These are phyloP conservation scores for Pseudonitzschia pungens DNA, from an alignment of 108 stramenopile species.

Conservation along the genomic window DNA sequence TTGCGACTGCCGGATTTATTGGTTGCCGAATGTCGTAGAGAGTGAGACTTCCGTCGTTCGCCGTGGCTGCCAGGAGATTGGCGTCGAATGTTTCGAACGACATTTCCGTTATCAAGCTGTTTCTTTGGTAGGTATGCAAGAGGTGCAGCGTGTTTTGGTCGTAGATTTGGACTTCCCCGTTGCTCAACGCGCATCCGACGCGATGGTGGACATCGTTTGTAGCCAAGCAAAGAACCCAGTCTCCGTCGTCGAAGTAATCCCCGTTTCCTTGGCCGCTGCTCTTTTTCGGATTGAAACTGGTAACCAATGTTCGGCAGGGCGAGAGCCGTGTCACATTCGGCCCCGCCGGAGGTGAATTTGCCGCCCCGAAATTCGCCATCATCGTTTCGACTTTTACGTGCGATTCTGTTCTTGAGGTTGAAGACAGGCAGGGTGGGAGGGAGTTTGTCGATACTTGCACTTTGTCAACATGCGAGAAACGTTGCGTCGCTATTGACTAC, in stretches of 20 bases:
- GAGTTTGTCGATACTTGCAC: no score
- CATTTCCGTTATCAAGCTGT: slow-evolving; percentile 27
- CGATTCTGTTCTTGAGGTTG: no score
- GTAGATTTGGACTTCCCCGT: slow-evolving; percentile 54
- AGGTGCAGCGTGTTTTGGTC: slow-evolving; percentile 41
- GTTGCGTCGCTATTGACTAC: no score
- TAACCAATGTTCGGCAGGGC: slow-evolving; percentile 46
- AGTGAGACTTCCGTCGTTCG: slow-evolving; percentile 59
- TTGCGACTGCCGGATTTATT: slow-evolving; percentile 12
- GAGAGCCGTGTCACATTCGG: slow-evolving; percentile 1
- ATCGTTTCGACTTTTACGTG: not conserved
- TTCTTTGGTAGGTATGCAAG: slow-evolving; percentile 29
- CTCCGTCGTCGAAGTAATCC: slow-evolving; percentile 48
- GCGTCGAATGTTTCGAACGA: slow-evolving; percentile 26
- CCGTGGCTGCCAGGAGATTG: slow-evolving; percentile 48
- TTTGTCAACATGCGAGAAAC: no score
- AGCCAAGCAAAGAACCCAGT: slow-evolving; percentile 52
- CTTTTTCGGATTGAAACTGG: slow-evolving; percentile 49
- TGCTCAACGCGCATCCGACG: slow-evolving; percentile 53
- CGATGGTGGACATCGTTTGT: slow-evolving; percentile 9
- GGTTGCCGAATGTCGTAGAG: slow-evolving; percentile 64
- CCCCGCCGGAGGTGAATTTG: not conserved
- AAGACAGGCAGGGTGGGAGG: no score
- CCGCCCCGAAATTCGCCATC: not conserved
- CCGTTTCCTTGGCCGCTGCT: slow-evolving; percentile 7